Conservation (phyloP, 2,329 filamentous ascomycete genomes). For the Coniella vitis region DNA sequence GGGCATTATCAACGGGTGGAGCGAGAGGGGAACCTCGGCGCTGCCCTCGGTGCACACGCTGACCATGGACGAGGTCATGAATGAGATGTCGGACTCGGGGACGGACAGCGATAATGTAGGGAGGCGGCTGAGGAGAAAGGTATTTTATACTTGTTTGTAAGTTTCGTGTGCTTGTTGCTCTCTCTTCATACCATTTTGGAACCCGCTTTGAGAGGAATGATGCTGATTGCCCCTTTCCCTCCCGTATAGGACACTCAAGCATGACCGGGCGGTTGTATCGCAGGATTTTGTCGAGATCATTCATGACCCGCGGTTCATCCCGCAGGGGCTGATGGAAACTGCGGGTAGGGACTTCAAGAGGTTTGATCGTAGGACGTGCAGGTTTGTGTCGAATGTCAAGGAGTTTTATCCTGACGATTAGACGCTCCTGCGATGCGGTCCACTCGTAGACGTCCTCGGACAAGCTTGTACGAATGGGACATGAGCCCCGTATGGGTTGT, state of each 20-base stretch:
- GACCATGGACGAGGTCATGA: slow-evolving; percentile 20
- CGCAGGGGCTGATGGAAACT: slow-evolving; percentile 53
- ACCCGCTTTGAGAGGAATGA: slow-evolving; percentile 26
- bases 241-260: slow-evolving; percentile 44
- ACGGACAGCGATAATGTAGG: slow-evolving; percentile 48
- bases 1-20: slow-evolving; percentile 87
- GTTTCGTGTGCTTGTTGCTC: slow-evolving; percentile 29
- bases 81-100: slow-evolving; percentile 47
- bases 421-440: background rate
- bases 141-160: slow-evolving; percentile 84
- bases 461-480: too few species aligned
- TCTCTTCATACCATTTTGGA: too few species aligned
- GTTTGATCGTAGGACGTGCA: slow-evolving; percentile 60
- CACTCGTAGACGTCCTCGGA: too few species aligned
- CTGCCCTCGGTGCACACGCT: slow-evolving; percentile 23
- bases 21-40: slow-evolving; percentile 30
- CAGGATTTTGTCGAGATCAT: slow-evolving; percentile 75
- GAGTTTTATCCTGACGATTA: slow-evolving; percentile 86
- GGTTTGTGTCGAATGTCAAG: slow-evolving; percentile 73
- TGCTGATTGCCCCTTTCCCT: slow-evolving; percentile 29
- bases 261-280: slow-evolving; percentile 63
- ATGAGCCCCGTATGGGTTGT: too few species aligned
- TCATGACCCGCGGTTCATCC: slow-evolving; percentile 37
- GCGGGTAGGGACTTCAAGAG: slow-evolving; percentile 86
- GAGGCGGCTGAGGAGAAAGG: slow-evolving; percentile 54